Evolutionary conservation across 306 rosid genomes (phyloP).

Genomic region (Quercus cerris): DNA sequence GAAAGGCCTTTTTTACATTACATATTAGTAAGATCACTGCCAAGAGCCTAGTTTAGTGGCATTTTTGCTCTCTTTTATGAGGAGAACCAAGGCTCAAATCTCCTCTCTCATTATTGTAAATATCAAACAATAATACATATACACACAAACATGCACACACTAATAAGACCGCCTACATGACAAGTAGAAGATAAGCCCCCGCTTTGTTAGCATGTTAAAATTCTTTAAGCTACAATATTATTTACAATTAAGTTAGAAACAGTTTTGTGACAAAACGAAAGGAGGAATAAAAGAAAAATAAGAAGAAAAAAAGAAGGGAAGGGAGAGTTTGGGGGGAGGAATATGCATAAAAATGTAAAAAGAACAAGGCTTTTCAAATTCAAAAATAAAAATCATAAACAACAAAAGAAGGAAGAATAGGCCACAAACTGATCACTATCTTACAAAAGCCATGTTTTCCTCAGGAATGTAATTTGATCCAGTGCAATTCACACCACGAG

Average conservation of each 20-base stretch:
- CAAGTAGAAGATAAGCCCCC: background rate
- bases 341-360: background rate
- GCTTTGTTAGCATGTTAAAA: background rate
- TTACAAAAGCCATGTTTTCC: constrained; percentile 23
- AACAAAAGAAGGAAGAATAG: constrained; percentile 13
- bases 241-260: background rate
- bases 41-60: too few relatives aligned
- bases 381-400: constrained; percentile 8
- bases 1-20: too few relatives aligned
- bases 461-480: constrained; percentile 52
- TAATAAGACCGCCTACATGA: background rate
- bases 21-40: too few relatives aligned
- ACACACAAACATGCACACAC: too few relatives aligned
- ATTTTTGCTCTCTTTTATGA: too few relatives aligned
- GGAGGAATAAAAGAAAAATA: background rate
- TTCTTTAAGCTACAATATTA: background rate
- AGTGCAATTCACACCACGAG: constrained; percentile 24
- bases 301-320: background rate
- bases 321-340: too few relatives aligned
- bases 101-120: too few relatives aligned
- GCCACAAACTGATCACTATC: constrained; percentile 37
- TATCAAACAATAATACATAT: too few relatives aligned
- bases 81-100: too few relatives aligned
- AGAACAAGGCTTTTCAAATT: background rate
- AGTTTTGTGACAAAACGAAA: background rate